Evolutionary conservation across 208 protist species (phyloP).

Genomic region (Trypanosomatidae sp.): DNA sequence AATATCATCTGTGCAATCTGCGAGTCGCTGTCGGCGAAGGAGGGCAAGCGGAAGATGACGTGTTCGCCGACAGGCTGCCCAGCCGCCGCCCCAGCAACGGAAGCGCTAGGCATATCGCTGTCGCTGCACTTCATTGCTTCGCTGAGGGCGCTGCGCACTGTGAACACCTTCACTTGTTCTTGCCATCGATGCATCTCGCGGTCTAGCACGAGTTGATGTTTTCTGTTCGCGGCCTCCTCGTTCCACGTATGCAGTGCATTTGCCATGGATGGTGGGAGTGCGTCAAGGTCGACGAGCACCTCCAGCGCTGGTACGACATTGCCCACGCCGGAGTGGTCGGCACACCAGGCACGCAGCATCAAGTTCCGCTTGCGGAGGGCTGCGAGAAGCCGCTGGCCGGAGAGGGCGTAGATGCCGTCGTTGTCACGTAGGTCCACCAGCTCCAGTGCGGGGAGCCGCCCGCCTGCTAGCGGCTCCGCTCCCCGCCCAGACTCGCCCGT

Average conservation of each 20-base stretch:
- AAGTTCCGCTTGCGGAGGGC: constrained; percentile 14
- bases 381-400: constrained; percentile 13
- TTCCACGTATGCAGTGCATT: constrained; percentile 16
- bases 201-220: constrained; percentile 4
- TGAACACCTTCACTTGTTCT: constrained; percentile 15
- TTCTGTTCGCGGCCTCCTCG: constrained; percentile 4
- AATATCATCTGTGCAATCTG: neutral
- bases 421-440: constrained; percentile 25
- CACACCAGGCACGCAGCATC: constrained; percentile 17
- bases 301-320: constrained; percentile 18
- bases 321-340: neutral
- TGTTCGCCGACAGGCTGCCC: constrained; percentile 12
- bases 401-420: constrained; percentile 17
- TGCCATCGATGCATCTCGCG: constrained; percentile 10
- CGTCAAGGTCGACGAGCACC: constrained; percentile 14
- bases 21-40: neutral
- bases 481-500: neutral
- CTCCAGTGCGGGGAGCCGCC: constrained; percentile 22
- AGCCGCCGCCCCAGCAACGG: neutral
- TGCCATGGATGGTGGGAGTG: constrained; percentile 7
- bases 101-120: neutral
- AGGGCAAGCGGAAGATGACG: constrained; percentile 21
- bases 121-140: constrained; percentile 1
- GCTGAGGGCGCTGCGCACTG: constrained; percentile 3
- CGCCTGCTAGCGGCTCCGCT: constrained; percentile 16